Base-by-base conservation (phyloP, 495 filamentous ascomycete species). In the Hypoxylon fuscum region DNA sequence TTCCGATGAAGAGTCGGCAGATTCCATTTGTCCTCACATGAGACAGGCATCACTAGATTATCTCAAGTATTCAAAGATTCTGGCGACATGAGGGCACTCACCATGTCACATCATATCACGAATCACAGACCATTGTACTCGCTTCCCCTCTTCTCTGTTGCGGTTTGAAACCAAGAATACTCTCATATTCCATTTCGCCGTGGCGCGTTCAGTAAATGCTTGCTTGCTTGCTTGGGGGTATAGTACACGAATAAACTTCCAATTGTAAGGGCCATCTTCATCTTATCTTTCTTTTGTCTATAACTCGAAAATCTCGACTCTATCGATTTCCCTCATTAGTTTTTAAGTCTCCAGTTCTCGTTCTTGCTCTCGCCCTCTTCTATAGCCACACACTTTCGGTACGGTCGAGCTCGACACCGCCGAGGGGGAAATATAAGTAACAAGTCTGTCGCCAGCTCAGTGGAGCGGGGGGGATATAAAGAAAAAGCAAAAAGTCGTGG, bases 181-280 rank as follows among this genome's bases (percentile, higher is more conserved):
- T n/a, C n/a, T 49, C 27, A 23, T 31, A 27, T 38, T 46, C 44
- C 11, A 53, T 46, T 46, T 42, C 56, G 38, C 50, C 27, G n/a
- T 18, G 23, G 22, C 41, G 31, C 37, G 21, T 51, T 32, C 46
- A 8, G 12, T 10, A 35, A 38, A 38, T 14, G 15, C 12, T 38
- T 38, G 35, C 8, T 38, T 38, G n/a, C n/a, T n/a, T n/a, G n/a
- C n/a, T n/a, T n/a, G n/a, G n/a, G 35, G 35, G 35, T 38, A 38
- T 38, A 14, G 7, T 38, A 38, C 35, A 38, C 15, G 32, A 35
- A 35, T 6, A n/a, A 38, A 38, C 11, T 14, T 12, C n/a, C n/a
- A n/a, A n/a, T 15, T 14, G n/a, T 38, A 38, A 38, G 15, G n/a
- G 35, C 11, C 11, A 5, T 5, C 3, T 3, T 14, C 12, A 38